phyloP scores from a whole-genome alignment of 2,329 filamentous ascomycete genomes.

The Epichloe elymi region DNA sequence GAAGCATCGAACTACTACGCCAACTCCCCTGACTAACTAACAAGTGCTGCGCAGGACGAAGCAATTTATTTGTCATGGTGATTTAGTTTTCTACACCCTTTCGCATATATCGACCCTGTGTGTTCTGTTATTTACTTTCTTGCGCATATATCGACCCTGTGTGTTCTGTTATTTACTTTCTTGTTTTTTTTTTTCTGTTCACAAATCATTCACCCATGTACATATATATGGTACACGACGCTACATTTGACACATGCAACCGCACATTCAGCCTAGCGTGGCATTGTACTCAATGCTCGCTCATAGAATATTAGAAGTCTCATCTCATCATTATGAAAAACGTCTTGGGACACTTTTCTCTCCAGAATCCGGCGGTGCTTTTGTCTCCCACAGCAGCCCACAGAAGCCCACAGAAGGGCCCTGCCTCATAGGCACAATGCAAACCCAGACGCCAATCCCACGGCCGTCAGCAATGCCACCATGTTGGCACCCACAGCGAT shows the following conservation, averaged over 20 bases:
- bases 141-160: neutral
- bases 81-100: constrained; percentile 2
- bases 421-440: constrained; percentile 19
- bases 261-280: neutral
- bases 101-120: neutral
- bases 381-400: too few relatives aligned
- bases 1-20: neutral
- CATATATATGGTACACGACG: neutral
- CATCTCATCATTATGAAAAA: neutral
- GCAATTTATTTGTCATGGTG: neutral
- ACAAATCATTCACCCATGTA: constrained; percentile 1
- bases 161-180: neutral
- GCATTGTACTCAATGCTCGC: neutral
- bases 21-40: neutral
- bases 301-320: neutral
- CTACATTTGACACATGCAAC: neutral
- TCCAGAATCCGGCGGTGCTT: too few relatives aligned
- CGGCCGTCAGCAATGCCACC: constrained; percentile 20
- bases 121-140: neutral
- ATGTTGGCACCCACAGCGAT: constrained; percentile 12
- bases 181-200: constrained; percentile 3
- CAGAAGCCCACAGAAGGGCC: too few relatives aligned
- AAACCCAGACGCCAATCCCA: constrained; percentile 26
- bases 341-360: too few relatives aligned
- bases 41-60: neutral